Evolutionary conservation across 2,329 filamentous ascomycete genomes (phyloP).

Genomic region (Mollisiaceae sp.): DNA sequence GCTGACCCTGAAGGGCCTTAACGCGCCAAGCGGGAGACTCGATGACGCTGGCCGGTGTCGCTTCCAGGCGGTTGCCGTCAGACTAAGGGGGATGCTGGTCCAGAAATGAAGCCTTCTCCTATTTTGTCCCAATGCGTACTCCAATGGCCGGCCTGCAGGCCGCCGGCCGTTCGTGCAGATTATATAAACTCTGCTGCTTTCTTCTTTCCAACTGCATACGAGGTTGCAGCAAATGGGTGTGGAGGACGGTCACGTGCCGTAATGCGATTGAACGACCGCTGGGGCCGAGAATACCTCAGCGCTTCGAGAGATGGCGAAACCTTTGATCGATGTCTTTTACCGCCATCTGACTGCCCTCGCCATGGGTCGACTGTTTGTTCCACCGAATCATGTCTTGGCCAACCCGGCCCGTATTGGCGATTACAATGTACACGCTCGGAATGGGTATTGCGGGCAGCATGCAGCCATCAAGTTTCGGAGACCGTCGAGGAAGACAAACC

Average conservation of each 20-base stretch:
- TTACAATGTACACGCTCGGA: neutral
- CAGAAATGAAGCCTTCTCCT: conserved; percentile 1
- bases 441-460: neutral
- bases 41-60: conserved; percentile 8
- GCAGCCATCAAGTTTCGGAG: neutral
- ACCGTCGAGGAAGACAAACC: neutral
- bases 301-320: neutral
- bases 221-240: conserved; percentile 6
- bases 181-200: neutral
- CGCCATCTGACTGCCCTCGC: conserved; percentile 1
- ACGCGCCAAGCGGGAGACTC: conserved; percentile 2
- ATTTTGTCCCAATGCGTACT: neutral
- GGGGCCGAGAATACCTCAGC: neutral
- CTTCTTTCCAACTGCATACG: conserved; percentile 4
- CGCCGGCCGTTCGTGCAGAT: neutral
- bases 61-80: conserved; percentile 5
- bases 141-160: neutral
- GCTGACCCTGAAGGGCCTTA: conserved; percentile 6
- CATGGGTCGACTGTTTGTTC: neutral
- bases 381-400: neutral
- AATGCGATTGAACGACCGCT: neutral
- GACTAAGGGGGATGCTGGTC: neutral
- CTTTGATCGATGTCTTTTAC: neutral
- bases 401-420: neutral
- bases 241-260: neutral